These are phyloP conservation scores for Coemansia sp. DNA, from an alignment of 192 early-diverging fungal species.

Conservation along the genomic window DNA sequence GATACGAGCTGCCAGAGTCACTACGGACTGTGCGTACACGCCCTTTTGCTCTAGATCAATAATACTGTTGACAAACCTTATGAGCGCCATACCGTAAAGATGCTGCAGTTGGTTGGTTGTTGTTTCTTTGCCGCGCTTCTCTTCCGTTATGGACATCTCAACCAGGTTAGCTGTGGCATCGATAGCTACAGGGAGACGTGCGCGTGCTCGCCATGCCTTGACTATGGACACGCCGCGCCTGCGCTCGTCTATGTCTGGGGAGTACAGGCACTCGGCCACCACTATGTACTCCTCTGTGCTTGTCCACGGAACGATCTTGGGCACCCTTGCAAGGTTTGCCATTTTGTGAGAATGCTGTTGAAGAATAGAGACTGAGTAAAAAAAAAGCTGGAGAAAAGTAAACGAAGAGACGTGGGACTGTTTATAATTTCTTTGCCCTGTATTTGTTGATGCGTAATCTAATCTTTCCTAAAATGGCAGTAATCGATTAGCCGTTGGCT, in stretches of 20 bases:
- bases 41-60: slow-evolving; percentile 58
- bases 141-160: slow-evolving; percentile 28
- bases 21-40: slow-evolving; percentile 54
- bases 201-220: slow-evolving; percentile 47
- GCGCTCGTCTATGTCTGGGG: slow-evolving; percentile 23
- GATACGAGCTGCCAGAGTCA: slow-evolving; percentile 48
- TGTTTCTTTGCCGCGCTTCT: slow-evolving; percentile 14
- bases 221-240: slow-evolving; percentile 38
- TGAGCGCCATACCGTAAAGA: slow-evolving; percentile 44
- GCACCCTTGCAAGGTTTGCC: slow-evolving; percentile 18
- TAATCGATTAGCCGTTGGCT: too few species aligned
- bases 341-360: slow-evolving; percentile 7
- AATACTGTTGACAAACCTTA: slow-evolving; percentile 61
- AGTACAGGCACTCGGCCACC: slow-evolving; percentile 32
- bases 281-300: slow-evolving; percentile 45
- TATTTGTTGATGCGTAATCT: too few species aligned
- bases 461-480: too few species aligned
- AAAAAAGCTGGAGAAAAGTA: too few species aligned
- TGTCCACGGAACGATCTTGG: slow-evolving; percentile 47
- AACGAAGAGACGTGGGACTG: too few species aligned
- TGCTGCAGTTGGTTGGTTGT: slow-evolving; percentile 26
- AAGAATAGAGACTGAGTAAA: slow-evolving; percentile 1
- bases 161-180: slow-evolving; percentile 45
- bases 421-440: too few species aligned
- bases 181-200: slow-evolving; percentile 37